Evolutionary conservation across 352 stramenopile species (phyloP), one percentile per base, ranked within the genome.

Genomic region (Globisporangium carolinianum): DNA sequence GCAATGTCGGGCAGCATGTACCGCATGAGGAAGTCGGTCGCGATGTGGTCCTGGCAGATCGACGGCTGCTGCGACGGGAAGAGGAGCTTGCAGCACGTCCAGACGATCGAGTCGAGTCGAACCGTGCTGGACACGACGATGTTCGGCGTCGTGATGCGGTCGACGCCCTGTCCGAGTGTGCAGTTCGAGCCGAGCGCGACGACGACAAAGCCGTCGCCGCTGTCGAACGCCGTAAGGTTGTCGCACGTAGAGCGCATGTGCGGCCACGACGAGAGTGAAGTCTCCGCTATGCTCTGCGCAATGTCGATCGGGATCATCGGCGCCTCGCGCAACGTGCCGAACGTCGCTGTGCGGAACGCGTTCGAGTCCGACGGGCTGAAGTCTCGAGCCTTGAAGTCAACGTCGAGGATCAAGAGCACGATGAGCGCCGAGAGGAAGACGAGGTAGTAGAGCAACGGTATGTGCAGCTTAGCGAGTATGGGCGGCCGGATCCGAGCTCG

Each of bases 51-150:
- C 36, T 67, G 61, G 45, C 61, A 71, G 6, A 71, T 53, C 4
- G 58, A 56, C 4, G 65, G 65, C 7, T 58, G 61, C 32, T 61
- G 65, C 12, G 65, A 55, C 18, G 53, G 53, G 14, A 62, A 59
- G 4, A 69, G 51, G 14, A 71, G 56, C 49, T 61, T 56, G 49
- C 65, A 71, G 38, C 55, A 59, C 6, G 65, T 55, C 65, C 65
- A 71, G 14, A 61, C 61, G 41, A 68, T 62, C 38, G 65, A 60
- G 42, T 71, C 61, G 12, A 62, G 43, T 0, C 61, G 56, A 15
- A 63, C 24, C 4, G 45, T 66, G 37, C 61, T 64, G 7, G 62
- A 51, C 36, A 66, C 56, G 32, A 69, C 46, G 54, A 72, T 18
- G 39, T 68, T 38, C 46, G 58, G 43, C n/a, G 41, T 37, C 38